phyloP scores from a whole-genome alignment of 441 rosid genomes.

The Croton laevigatus region DNA sequence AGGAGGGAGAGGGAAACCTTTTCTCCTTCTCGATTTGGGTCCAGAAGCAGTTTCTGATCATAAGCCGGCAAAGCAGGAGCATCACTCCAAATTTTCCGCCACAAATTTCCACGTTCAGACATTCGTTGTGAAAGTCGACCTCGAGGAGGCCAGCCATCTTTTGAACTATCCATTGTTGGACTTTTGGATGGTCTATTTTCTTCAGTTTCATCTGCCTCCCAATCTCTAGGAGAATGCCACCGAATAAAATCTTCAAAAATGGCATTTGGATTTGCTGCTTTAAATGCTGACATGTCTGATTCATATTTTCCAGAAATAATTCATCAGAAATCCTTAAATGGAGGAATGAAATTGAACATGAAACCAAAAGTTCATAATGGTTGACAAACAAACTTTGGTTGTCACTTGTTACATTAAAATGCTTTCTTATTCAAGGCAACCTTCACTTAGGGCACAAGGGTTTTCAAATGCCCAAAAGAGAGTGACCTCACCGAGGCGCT shows the following conservation, averaged over 20 bases:
- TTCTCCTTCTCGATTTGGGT: slow-evolving; percentile 92
- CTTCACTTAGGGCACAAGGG: too few species aligned
- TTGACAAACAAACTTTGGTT: too few species aligned
- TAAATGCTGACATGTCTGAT: slow-evolving; percentile 97
- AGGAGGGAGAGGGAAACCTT: slow-evolving; percentile 44
- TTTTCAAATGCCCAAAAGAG: too few species aligned
- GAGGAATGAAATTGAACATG: slow-evolving; percentile 5
- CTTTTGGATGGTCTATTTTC: slow-evolving; percentile 39
- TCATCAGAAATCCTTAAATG: slow-evolving; percentile 7
- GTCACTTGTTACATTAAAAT: too few species aligned
- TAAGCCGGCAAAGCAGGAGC: slow-evolving; percentile 76
- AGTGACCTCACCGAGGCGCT: too few species aligned
- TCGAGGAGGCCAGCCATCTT: slow-evolving; percentile 82
- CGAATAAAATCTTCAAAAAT: slow-evolving; percentile 95
- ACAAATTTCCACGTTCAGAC: slow-evolving; percentile 88
- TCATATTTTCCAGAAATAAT: slow-evolving; percentile 19
- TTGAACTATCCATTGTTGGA: slow-evolving; percentile 31
- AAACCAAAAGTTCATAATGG: not conserved
- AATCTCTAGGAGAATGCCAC: slow-evolving; percentile 99
- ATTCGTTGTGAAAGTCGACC: slow-evolving; percentile 87
- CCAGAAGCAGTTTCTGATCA: slow-evolving; percentile 89
- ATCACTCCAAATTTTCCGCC: slow-evolving; percentile 91
- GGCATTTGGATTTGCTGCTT: slow-evolving; percentile 97
- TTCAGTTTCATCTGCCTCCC: slow-evolving; percentile 53
- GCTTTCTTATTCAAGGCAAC: too few species aligned